Conservation (phyloP, 2,329 filamentous ascomycete species). For the Ophiostoma perfectum region DNA sequence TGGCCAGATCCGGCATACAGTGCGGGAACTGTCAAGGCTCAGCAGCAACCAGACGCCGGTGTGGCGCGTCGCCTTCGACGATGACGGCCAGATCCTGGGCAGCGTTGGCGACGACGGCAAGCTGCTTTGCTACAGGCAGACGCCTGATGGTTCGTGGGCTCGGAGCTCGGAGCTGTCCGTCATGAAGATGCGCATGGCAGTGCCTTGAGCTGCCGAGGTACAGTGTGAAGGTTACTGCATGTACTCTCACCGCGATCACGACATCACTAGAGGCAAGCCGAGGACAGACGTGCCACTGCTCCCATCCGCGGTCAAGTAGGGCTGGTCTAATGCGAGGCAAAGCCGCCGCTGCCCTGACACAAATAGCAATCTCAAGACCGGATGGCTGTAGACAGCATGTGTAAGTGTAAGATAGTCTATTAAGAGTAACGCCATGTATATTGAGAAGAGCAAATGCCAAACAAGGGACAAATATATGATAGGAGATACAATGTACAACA, state of each 20-base stretch:
- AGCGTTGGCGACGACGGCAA: slow-evolving; percentile 72
- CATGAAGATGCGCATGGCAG: slow-evolving; percentile 51
- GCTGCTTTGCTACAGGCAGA: slow-evolving; percentile 57
- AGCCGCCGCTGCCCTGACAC: too few relatives aligned
- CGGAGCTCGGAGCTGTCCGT: slow-evolving; percentile 57
- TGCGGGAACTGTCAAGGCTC: slow-evolving; percentile 60
- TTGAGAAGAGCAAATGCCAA: slow-evolving; percentile 7
- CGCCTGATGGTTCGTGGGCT: slow-evolving; percentile 52
- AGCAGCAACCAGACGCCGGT: slow-evolving; percentile 64
- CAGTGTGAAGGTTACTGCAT: not conserved
- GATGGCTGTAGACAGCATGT: not conserved
- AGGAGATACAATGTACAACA: not conserved
- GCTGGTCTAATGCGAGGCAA: too few relatives aligned
- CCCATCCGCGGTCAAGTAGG: too few relatives aligned
- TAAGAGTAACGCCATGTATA: slow-evolving; percentile 9
- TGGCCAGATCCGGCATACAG: slow-evolving; percentile 60
- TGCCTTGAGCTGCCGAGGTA: slow-evolving; percentile 24
- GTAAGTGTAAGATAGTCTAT: not conserved
- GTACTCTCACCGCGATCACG: not conserved
- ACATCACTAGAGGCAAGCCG: not conserved
- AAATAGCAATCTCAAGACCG: too few relatives aligned
- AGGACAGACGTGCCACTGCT: not conserved
- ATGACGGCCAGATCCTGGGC: slow-evolving; percentile 65
- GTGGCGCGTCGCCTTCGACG: slow-evolving; percentile 69
- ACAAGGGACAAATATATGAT: not conserved